Evolutionary conservation across 768 basidiomycete genomes (phyloP), one percentile per base, ranked within the genome.

Genomic region (Agrocybe pediades): DNA sequence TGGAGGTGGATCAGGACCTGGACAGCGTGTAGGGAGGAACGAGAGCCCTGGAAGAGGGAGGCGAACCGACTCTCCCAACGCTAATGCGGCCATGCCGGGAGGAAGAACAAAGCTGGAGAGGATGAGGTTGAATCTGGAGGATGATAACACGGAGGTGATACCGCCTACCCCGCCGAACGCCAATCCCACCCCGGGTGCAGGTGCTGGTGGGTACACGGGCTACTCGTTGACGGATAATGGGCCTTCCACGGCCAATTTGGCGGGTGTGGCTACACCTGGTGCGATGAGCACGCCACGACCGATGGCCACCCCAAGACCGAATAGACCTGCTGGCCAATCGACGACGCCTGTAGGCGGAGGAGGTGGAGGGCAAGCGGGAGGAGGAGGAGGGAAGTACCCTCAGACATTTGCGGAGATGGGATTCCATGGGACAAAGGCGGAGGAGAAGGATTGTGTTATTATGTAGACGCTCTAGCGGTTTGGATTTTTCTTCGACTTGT

Each of bases 401-500:
- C 78, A 86, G 63, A 95, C 93, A 41, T 95, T 97, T 72, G 90
- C 87, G 19, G 94, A 96, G 76, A 95, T 97, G 94, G 95, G 95
- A 0, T 88, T 94, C 64, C 82, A 86, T 26, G 86, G 87, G 11
- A 82, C 79, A 23, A 90, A 88, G 63, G 81, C 84, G 41, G 85
- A 93, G 63, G 83, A 90, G 5, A 86, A 93, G 70, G 87, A 92
- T 0, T 96, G 94, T 74, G 72, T 90, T 27, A 80, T 97, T 58
- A 95, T 97, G 93, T 97, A 67, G 80, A 30, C 9, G 23, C 41
- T n/a, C n/a, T n/a, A n/a, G n/a, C n/a, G n/a, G n/a, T n/a, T n/a
- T 30, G 7, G 29, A 7, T 30, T 15, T 15, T 30, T 30, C 29
- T 30, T 30, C 15, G 15, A 7, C 15, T 15, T 30, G 6, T 30